phyloP scores from a whole-genome alignment of 139 green algal genomes.

The Closterium sp. region DNA sequence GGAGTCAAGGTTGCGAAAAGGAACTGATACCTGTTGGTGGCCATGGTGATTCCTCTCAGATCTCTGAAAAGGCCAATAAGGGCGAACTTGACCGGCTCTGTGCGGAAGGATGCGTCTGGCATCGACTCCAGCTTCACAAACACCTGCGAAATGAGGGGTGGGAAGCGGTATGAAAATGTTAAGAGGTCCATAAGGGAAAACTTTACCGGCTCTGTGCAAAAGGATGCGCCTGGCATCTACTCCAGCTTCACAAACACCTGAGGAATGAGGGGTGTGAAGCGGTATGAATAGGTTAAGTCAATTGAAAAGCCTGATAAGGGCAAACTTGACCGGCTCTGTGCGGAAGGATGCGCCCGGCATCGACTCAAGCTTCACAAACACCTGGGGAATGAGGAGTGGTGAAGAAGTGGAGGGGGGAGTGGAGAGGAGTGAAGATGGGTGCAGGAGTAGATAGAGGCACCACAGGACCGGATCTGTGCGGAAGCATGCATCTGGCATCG shows the following conservation, averaged over 20 bases:
- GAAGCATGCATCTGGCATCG: not conserved
- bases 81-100: not conserved
- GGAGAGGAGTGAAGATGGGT: not conserved
- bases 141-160: slow-evolving; percentile 48
- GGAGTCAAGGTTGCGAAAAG: not conserved
- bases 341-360: slow-evolving; percentile 42
- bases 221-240: too few relatives aligned
- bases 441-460: not conserved
- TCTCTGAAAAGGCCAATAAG: slow-evolving; percentile 60
- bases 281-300: too few relatives aligned
- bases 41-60: slow-evolving; percentile 84
- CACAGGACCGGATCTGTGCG: too few relatives aligned
- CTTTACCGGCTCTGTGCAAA: too few relatives aligned
- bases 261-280: slow-evolving; percentile 49
- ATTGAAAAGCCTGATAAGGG: too few relatives aligned
- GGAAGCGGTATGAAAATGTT: slow-evolving; percentile 83
- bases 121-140: slow-evolving; percentile 36
- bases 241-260: too few relatives aligned
- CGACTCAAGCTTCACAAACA: slow-evolving; percentile 35
- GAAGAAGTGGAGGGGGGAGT: not conserved
- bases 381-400: slow-evolving; percentile 7
- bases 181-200: too few relatives aligned
- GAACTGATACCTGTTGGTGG: slow-evolving; percentile 83
- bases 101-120: not conserved
- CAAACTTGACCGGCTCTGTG: slow-evolving; percentile 62